Evolutionary conservation across 2,329 filamentous ascomycete genomes (phyloP).

Genomic region (Pseudopithomyces maydicus): DNA sequence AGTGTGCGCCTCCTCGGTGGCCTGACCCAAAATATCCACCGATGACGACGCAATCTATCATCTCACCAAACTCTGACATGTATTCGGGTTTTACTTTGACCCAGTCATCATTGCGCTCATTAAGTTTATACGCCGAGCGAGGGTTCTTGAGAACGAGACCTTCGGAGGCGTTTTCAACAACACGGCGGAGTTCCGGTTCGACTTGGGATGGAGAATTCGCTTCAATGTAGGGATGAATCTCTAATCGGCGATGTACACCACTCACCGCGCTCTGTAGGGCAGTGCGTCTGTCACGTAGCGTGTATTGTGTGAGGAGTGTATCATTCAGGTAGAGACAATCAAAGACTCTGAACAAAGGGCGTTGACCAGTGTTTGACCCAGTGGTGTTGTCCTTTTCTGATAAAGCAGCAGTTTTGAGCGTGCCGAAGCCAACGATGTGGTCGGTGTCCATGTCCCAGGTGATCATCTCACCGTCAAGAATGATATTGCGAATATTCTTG

Average conservation of each 20-base stretch:
- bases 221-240: constrained; percentile 75
- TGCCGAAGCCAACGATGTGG: constrained; percentile 87
- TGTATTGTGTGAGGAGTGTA: constrained; percentile 77
- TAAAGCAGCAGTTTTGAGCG: constrained; percentile 87
- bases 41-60: constrained; percentile 85
- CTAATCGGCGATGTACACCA: constrained; percentile 74
- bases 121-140: constrained; percentile 81
- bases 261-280: constrained; percentile 75
- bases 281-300: constrained; percentile 76
- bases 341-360: constrained; percentile 84
- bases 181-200: constrained; percentile 77
- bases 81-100: constrained; percentile 99
- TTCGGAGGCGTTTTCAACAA: constrained; percentile 86
- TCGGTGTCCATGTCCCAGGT: constrained; percentile 91
- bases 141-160: constrained; percentile 95
- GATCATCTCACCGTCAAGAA: constrained; percentile 98
- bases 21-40: constrained; percentile 94
- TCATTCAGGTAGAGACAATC: constrained; percentile 91
- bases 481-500: constrained; percentile 78
- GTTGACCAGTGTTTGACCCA: constrained; percentile 59
- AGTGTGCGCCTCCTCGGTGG: constrained; percentile 77
- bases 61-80: constrained; percentile 95
- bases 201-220: constrained; percentile 73
- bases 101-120: constrained; percentile 93
- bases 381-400: constrained; percentile 77